A percentile compares a stretch with the other conserved stretches of the same genome.
Evolutionary conservation across 257 asterid species (phyloP).

Genomic region (Nicotiana knightiana): DNA sequence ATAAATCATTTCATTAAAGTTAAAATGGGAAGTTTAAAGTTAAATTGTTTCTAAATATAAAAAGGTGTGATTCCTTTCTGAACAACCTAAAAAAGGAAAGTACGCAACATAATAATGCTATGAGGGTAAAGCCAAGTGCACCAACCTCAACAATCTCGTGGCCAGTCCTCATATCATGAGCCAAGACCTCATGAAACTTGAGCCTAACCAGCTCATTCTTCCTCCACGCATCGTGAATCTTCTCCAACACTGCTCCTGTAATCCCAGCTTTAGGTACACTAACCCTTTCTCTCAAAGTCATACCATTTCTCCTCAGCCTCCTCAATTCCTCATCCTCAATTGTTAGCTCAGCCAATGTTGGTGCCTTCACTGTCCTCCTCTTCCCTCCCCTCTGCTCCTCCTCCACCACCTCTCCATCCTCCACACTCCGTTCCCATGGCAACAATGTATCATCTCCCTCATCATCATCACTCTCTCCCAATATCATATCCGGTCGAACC

Average conservation of each 20-base stretch:
- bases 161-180: slow-evolving; percentile 92
- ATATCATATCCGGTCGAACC: slow-evolving; percentile 80
- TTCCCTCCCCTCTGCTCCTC: slow-evolving; percentile 29
- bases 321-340: slow-evolving; percentile 83
- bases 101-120: too few species aligned
- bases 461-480: slow-evolving; percentile 48
- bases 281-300: slow-evolving; percentile 82
- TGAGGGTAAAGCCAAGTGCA: slow-evolving; percentile 15
- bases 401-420: slow-evolving; percentile 20
- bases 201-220: slow-evolving; percentile 81
- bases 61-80: too few species aligned
- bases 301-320: slow-evolving; percentile 86
- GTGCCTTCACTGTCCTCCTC: slow-evolving; percentile 60
- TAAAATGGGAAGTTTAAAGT: too few species aligned
- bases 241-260: slow-evolving; percentile 79
- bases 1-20: too few species aligned
- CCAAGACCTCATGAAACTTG: slow-evolving; percentile 92
- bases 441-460: slow-evolving; percentile 34
- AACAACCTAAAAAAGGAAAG: too few species aligned
- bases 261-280: slow-evolving; percentile 93
- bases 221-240: slow-evolving; percentile 90
- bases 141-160: slow-evolving; percentile 97
- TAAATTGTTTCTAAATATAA: too few species aligned
- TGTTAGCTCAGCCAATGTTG: slow-evolving; percentile 81
- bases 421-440: slow-evolving; percentile 80